These are phyloP conservation scores for Leishmania braziliensis DNA, from an alignment of 208 protist genomes.

Conservation along the genomic window DNA sequence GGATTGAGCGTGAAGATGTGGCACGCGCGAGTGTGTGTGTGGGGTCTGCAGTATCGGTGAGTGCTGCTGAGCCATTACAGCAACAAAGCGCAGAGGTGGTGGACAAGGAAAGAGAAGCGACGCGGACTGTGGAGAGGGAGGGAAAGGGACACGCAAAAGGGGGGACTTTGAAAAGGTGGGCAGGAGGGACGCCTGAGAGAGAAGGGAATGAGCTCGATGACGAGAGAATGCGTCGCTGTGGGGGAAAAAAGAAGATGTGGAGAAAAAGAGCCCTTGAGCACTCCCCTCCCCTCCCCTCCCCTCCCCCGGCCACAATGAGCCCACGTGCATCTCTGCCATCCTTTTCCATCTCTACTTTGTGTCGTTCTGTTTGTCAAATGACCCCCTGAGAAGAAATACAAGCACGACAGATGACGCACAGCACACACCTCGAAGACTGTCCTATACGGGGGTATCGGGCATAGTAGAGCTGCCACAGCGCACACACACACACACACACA, in stretches of 20 bases:
- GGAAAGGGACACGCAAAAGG: too few species aligned
- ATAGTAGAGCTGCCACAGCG: not conserved
- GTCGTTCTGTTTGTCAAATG: not conserved
- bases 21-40: too few species aligned
- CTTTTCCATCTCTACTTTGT: not conserved
- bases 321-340: not conserved
- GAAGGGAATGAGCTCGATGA: not conserved
- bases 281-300: too few species aligned
- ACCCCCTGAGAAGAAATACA: not conserved
- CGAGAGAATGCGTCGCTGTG: not conserved
- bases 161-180: too few species aligned
- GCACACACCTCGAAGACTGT: not conserved
- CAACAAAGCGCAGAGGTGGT: not conserved
- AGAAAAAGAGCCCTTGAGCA: not conserved
- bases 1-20: not conserved
- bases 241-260: not conserved
- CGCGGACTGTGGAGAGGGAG: too few species aligned
- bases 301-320: not conserved
- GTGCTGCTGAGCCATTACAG: not conserved
- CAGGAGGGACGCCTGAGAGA: too few species aligned
- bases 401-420: not conserved
- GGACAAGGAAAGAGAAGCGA: not conserved
- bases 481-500: not conserved
- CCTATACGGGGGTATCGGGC: not conserved
- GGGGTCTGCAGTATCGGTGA: not conserved